Evolutionary conservation across 805 yeast genomes (phyloP).

Genomic region (Metschnikowia aberdeeniae): DNA sequence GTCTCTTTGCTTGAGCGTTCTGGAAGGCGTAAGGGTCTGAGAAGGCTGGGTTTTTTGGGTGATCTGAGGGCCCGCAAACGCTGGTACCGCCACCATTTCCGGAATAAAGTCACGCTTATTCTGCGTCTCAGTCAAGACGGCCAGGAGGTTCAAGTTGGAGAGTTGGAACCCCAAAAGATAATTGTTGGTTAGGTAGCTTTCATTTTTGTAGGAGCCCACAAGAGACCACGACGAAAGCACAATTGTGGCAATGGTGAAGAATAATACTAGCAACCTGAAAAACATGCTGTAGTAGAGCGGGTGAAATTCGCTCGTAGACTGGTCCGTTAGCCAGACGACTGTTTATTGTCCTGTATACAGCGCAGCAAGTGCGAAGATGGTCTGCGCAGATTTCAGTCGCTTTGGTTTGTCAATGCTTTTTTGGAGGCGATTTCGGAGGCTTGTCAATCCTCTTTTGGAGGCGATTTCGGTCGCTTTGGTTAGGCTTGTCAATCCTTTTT

Average conservation of each 20-base stretch:
- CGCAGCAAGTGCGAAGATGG: neutral
- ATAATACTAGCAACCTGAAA: conserved; percentile 30
- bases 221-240: conserved; percentile 34
- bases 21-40: conserved; percentile 3
- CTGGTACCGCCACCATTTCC: neutral
- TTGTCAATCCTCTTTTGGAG: too few relatives aligned
- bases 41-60: too few relatives aligned
- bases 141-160: conserved; percentile 28
- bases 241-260: conserved; percentile 30
- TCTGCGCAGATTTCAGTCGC: neutral
- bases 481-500: too few relatives aligned
- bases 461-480: neutral
- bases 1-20: conserved; percentile 3
- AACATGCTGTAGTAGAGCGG: conserved; percentile 14
- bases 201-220: conserved; percentile 36
- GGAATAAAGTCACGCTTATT: neutral
- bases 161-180: conserved; percentile 37
- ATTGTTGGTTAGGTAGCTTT: conserved; percentile 29
- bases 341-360: neutral
- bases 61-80: neutral
- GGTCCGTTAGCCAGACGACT: neutral
- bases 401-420: too few relatives aligned
- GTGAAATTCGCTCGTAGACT: neutral
- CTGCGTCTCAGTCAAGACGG: conserved; percentile 20
- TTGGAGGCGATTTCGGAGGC: too few relatives aligned